Evolutionary conservation across 2,329 filamentous ascomycete genomes (phyloP).

Genomic region (Coleophoma crateriformis): DNA sequence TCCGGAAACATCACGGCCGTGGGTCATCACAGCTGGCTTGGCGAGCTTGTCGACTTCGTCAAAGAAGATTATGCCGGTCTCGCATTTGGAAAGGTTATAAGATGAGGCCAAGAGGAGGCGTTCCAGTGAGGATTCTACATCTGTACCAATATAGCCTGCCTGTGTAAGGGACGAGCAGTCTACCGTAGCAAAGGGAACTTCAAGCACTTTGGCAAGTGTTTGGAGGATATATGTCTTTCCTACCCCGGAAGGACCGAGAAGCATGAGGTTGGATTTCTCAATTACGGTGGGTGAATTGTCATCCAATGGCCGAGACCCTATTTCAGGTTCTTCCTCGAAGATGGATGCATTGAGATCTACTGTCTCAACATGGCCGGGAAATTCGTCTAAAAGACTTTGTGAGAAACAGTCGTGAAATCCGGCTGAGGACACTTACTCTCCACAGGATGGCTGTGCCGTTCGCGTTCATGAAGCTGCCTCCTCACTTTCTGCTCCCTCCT

Average conservation of each 20-base stretch:
- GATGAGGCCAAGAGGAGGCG: constrained; percentile 84
- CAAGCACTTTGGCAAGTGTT: constrained; percentile 86
- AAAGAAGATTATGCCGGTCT: constrained; percentile 89
- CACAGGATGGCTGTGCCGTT: constrained; percentile 62
- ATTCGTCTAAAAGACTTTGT: constrained; percentile 41
- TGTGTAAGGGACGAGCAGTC: constrained; percentile 96
- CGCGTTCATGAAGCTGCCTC: constrained; percentile 31
- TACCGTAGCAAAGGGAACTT: constrained; percentile 90
- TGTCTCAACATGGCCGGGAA: constrained; percentile 38
- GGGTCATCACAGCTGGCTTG: constrained; percentile 66
- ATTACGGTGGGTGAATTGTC: constrained; percentile 37
- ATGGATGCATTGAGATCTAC: constrained; percentile 18
- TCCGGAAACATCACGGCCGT: constrained; percentile 90
- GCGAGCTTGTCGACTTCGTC: constrained; percentile 99
- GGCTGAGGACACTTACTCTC: constrained; percentile 56
- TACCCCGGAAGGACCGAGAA: constrained; percentile 89
- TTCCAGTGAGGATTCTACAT: constrained; percentile 94
- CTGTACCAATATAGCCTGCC: constrained; percentile 95
- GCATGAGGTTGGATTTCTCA: constrained; percentile 90
- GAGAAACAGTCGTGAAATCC: constrained; percentile 24
- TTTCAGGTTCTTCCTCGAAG: constrained; percentile 9
- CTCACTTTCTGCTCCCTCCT: constrained; percentile 56
- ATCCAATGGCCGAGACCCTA: constrained; percentile 15
- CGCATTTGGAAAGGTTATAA: constrained; percentile 77
- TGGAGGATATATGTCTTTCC: constrained; percentile 89